phyloP scores from a whole-genome alignment of 805 yeast species.

The Metschnikowia peoriensis region DNA sequence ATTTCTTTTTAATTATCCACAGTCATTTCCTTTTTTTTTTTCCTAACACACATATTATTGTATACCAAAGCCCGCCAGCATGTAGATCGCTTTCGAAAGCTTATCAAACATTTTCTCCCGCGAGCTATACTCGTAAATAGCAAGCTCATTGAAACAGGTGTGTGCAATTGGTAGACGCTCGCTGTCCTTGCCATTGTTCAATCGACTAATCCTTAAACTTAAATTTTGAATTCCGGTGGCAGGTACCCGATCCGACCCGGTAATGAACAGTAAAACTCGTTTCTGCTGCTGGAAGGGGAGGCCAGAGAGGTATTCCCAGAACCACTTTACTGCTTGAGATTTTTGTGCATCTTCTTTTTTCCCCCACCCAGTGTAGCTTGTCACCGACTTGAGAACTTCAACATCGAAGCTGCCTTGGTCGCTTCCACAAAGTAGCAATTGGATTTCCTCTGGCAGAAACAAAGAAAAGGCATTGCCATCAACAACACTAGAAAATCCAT shows the following conservation, averaged over 20 bases:
- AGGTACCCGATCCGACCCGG: slow-evolving; percentile 90
- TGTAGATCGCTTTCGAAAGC: slow-evolving; percentile 66
- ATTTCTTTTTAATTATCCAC: not conserved
- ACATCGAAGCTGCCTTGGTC: slow-evolving; percentile 66
- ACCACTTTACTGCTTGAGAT: slow-evolving; percentile 62
- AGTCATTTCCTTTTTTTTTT: not conserved
- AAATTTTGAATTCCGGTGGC: slow-evolving; percentile 86
- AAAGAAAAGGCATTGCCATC: slow-evolving; percentile 79
- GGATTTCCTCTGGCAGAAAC: slow-evolving; percentile 80
- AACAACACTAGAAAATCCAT: slow-evolving; percentile 74
- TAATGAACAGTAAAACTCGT: slow-evolving; percentile 68
- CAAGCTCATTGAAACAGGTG: slow-evolving; percentile 91
- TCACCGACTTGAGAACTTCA: slow-evolving; percentile 62
- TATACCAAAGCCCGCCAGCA: slow-evolving; percentile 85
- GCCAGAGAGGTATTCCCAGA: slow-evolving; percentile 74
- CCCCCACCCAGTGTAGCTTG: slow-evolving; percentile 69
- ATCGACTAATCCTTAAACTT: slow-evolving; percentile 64
- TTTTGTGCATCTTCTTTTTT: slow-evolving; percentile 34
- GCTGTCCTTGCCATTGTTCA: slow-evolving; percentile 30
- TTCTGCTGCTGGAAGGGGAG: slow-evolving; percentile 51
- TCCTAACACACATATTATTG: slow-evolving; percentile 31
- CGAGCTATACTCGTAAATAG: slow-evolving; percentile 63
- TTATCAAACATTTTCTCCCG: slow-evolving; percentile 56
- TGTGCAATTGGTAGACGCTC: slow-evolving; percentile 79
- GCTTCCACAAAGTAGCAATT: slow-evolving; percentile 73